Conservation (phyloP, 768 basidiomycete genomes). For the Calocera cornea region DNA sequence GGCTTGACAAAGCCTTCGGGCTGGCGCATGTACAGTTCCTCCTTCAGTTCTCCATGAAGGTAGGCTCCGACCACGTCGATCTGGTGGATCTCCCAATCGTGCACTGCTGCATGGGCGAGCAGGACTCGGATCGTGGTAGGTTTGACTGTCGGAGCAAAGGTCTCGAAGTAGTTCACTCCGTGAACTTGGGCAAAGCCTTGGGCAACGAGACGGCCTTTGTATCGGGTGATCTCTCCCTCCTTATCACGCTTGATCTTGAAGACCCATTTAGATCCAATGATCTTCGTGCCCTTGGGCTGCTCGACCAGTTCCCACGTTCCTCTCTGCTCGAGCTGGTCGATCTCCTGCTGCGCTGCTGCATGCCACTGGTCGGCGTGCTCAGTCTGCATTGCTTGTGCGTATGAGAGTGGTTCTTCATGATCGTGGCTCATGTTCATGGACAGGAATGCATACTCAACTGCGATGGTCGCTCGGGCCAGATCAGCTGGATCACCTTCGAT, state of each 20-base stretch:
- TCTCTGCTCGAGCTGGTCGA: not conserved
- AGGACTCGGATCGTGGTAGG: conserved; percentile 25
- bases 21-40: conserved; percentile 29
- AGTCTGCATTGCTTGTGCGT: not conserved
- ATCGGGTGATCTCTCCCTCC: conserved; percentile 24
- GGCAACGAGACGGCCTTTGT: conserved; percentile 34
- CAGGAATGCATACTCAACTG: not conserved
- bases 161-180: conserved; percentile 32
- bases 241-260: conserved; percentile 30
- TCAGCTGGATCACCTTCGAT: not conserved
- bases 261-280: conserved; percentile 31
- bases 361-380: not conserved
- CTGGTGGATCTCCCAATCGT: conserved; percentile 28
- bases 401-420: not conserved
- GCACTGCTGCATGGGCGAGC: conserved; percentile 24
- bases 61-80: conserved; percentile 34
- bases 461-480: not conserved
- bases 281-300: conserved; percentile 20
- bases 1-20: conserved; percentile 15
- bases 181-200: conserved; percentile 30
- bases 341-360: not conserved
- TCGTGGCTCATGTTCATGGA: not conserved
- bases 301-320: conserved; percentile 23
- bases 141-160: conserved; percentile 21
- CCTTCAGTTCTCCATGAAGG: conserved; percentile 30